Base-by-base conservation (phyloP, 345 rosid genomes). In the Lenwebbia sp. region DNA sequence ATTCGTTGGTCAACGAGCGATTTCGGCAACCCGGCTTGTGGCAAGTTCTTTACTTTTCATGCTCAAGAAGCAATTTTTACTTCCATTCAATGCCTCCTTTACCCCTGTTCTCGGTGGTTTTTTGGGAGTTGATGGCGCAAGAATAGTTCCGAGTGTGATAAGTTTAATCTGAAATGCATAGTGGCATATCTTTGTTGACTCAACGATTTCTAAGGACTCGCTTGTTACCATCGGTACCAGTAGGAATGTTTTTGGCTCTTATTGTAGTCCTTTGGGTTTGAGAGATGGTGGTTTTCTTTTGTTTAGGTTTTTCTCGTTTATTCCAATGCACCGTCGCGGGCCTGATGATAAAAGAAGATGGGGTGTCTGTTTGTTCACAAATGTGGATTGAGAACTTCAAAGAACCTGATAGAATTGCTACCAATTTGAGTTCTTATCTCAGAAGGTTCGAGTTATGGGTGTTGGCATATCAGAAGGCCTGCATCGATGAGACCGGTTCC, bases 391-490 rank as follows among this genome's bases (percentile, higher is more conserved):
- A 90, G 84, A 92, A 90, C 85, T 92, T 90, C 84, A 86, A 88
- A 23, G 90, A 89, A 87, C 92, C 92, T 4, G 95, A 93, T 87
- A 92, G 92, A 87, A 87, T 89, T 19, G 90, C 89, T 2, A 90
- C 90, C 75, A 95, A 95, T 89, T 86, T 97, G 90, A 89, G 92
- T 62, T 90, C 94, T 4, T 93, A 95, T 86, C 92, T 96, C 54
- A 93, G 98, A 26, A 91, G 98, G 33, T 96, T 96, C 55, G 99
- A 97, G 91, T 28, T 97, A 81, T 97, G 99, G 99, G 98, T 97
- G 22, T 86, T 96, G 87, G 97, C 98, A 87, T 95, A 95, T 89
- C 99, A 97, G 89, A 97, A 96, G 87, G 99, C 95, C 40, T 94
- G 90, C 86, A 93, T 94, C 19, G 98, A 97, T 78, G 99, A 97